Percentiles rank a stretch among this genome's conserved stretches.
Conservation (phyloP, 2,329 filamentous ascomycete species). For the Aureobasidium leucospermi region DNA sequence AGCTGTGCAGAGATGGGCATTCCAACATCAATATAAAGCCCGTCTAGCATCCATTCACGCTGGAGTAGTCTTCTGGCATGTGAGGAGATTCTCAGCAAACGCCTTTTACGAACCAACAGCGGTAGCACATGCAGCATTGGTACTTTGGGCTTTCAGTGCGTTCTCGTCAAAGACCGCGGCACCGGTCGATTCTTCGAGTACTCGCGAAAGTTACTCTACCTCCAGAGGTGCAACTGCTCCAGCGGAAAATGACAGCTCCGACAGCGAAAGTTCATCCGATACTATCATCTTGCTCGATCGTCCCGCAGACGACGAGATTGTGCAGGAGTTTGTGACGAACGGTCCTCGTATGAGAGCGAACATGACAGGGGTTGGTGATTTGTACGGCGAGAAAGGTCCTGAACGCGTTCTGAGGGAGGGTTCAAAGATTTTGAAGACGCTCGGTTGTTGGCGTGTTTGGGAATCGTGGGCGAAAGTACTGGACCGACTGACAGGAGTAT, state of each 20-base stretch:
- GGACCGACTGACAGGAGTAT: not conserved
- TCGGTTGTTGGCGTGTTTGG: slow-evolving; percentile 18
- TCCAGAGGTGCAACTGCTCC: not conserved
- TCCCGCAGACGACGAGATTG: slow-evolving; percentile 51
- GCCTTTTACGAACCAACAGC: slow-evolving; percentile 57
- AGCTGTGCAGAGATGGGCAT: slow-evolving; percentile 41
- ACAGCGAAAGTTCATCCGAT: not conserved
- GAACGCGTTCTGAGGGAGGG: slow-evolving; percentile 33
- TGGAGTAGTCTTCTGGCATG: slow-evolving; percentile 46
- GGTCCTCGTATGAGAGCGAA: slow-evolving; percentile 45
- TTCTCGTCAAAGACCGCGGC: slow-evolving; percentile 14
- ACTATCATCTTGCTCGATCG: slow-evolving; percentile 36
- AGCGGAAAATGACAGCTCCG: not conserved
- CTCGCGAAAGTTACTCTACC: no score
- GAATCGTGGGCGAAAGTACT: not conserved
- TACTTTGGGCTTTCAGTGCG: slow-evolving; percentile 54
- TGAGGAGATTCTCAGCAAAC: slow-evolving; percentile 42
- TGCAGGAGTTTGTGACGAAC: slow-evolving; percentile 47
- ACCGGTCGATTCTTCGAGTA: no score
- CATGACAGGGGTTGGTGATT: slow-evolving; percentile 47
- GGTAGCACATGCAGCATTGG: slow-evolving; percentile 58
- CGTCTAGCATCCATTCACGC: slow-evolving; percentile 49
- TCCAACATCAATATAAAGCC: slow-evolving; percentile 48
- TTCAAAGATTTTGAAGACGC: slow-evolving; percentile 27
- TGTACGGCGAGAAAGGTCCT: slow-evolving; percentile 34